Conservation (phyloP, 129 eudicot species). For the Flaveria trinervia region DNA sequence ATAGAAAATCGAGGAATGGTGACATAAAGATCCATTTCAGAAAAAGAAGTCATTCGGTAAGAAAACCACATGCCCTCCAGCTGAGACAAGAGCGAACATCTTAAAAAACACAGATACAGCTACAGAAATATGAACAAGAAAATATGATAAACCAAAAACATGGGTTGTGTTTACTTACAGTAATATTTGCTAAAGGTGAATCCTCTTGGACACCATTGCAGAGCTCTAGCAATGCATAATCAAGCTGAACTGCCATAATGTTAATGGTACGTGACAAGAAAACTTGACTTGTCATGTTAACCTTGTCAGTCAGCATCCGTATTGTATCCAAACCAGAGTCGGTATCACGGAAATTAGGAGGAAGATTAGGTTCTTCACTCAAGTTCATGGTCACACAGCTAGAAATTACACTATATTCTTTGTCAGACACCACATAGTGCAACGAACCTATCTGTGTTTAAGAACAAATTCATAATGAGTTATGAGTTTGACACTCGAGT, state of each 20-base stretch:
- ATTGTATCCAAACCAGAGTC: constrained; percentile 65
- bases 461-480: constrained; percentile 7
- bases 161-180: constrained; percentile 50
- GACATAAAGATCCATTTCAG: constrained; percentile 85
- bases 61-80: constrained; percentile 96
- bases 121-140: background rate
- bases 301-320: constrained; percentile 77
- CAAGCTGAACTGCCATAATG: constrained; percentile 65
- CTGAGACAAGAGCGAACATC: constrained; percentile 41
- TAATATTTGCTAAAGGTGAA: constrained; percentile 74
- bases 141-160: background rate
- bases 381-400: constrained; percentile 70
- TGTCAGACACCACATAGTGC: constrained; percentile 83
- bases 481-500: constrained; percentile 18
- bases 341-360: constrained; percentile 83
- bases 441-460: constrained; percentile 72
- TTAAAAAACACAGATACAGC: background rate
- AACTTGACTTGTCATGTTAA: constrained; percentile 81
- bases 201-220: constrained; percentile 79
- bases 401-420: constrained; percentile 73
- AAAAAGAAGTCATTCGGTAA: constrained; percentile 82
- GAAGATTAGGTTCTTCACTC: constrained; percentile 73
- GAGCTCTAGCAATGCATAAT: constrained; percentile 80
- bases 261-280: constrained; percentile 82
- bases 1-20: constrained; percentile 82